These are phyloP conservation scores for Zelonia costaricensis DNA, from an alignment of 208 protist species.

Conservation along the genomic window DNA sequence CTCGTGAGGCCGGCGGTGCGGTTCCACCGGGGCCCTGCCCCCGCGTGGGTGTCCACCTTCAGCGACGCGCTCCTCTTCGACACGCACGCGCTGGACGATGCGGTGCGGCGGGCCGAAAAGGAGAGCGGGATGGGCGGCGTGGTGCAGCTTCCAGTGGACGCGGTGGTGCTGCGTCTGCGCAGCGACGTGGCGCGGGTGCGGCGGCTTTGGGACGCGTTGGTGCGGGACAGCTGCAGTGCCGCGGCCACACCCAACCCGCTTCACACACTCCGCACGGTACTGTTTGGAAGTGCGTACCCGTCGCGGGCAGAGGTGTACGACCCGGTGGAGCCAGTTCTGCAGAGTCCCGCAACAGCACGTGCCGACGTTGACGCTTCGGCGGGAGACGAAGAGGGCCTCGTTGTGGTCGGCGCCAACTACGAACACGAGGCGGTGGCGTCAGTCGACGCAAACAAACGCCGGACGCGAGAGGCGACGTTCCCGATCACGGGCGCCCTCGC, in stretches of 20 bases:
- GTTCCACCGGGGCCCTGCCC: slow-evolving; percentile 31
- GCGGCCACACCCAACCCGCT: no score
- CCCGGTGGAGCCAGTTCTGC: slow-evolving; percentile 11
- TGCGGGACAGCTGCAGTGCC: background rate
- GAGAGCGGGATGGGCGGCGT: background rate
- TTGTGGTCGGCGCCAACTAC: no score
- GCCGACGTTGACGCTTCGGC: no score
- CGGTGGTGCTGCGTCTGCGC: slow-evolving; percentile 28
- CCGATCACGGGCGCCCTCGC: no score
- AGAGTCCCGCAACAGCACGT: no score
- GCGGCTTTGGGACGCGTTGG: slow-evolving; percentile 5
- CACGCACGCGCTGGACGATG: slow-evolving; percentile 9
- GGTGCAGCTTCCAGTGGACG: slow-evolving; percentile 22
- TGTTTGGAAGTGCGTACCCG: background rate
- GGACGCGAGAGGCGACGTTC: no score
- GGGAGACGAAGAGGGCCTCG: no score
- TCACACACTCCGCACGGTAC: background rate
- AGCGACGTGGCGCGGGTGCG: slow-evolving; percentile 25
- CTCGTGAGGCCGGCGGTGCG: slow-evolving; percentile 8
- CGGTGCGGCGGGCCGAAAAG: slow-evolving; percentile 1
- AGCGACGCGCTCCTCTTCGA: slow-evolving; percentile 43
- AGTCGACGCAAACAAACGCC: no score
- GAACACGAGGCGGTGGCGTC: no score
- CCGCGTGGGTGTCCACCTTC: slow-evolving; percentile 49
- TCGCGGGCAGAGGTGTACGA: slow-evolving; percentile 19